A percentile compares a stretch with the other conserved stretches of the same genome.
These are phyloP conservation scores for Aspergillus fischeri DNA, from an alignment of 2,329 filamentous ascomycete species.

Conservation along the genomic window DNA sequence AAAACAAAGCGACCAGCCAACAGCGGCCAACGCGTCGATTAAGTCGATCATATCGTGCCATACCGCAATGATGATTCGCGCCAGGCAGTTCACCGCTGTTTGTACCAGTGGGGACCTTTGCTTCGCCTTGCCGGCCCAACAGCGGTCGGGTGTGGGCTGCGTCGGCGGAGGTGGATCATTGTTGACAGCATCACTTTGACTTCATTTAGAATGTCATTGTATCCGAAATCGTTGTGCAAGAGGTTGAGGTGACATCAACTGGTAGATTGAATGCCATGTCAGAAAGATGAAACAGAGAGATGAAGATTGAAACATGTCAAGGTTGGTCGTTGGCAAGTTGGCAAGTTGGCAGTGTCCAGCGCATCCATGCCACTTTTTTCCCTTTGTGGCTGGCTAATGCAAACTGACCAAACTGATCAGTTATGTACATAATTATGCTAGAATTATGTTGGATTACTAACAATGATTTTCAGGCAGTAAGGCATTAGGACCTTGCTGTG, in stretches of 20 bases:
- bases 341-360: background rate
- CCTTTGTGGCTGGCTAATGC: no score
- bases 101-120: background rate
- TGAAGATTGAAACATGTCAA: background rate
- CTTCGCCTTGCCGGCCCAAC: background rate
- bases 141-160: background rate
- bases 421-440: no score
- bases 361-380: background rate
- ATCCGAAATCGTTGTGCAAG: background rate
- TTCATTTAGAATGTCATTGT: background rate
- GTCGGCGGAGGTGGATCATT: background rate
- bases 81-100: background rate
- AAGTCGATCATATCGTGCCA: background rate
- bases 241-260: background rate
- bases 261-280: background rate
- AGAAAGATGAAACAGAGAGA: background rate
- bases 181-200: background rate
- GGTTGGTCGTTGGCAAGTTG: background rate
- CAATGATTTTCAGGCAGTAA: no score
- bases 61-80: background rate
- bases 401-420: no score
- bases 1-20: background rate
- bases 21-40: background rate
- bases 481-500: background rate
- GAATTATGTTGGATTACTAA: no score